Evolutionary conservation across 2,329 filamentous ascomycete genomes (phyloP), one percentile per base, ranked within the genome.

Genomic region (Triangularia setosa): DNA sequence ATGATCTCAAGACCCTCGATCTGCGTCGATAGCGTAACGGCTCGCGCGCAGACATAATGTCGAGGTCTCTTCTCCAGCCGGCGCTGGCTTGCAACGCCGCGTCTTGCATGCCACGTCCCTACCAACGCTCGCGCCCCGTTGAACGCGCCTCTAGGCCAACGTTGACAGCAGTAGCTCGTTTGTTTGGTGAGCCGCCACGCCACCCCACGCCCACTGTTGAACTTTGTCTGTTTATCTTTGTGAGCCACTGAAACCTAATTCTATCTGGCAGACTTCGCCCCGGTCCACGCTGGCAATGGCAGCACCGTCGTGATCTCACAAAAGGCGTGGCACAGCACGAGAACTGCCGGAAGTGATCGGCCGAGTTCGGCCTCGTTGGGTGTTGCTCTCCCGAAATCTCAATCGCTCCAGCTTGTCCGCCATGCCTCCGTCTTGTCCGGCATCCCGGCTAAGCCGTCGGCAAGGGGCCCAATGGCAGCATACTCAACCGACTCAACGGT

Each of bases 401-500:
- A 72, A 63, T 69, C 77, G 30, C 70, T 80, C 16, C 74, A 78
- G 58, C 71, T 79, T 35, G 74, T 79, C 61, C 79, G 77, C 27
- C 75, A 78, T 75, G 75, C 75, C 12, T 78, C 79, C 11, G 74
- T 76, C 57, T 62, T 75, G 56, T 71, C 72, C n/a, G 64, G 68
- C 44, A 67, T 71, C 14, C 70, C 73, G 3, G 21, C 62, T n/a
- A 58, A 59, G 58, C 52, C 64, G 18, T 62, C 71, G 6, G 53
- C 71, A 3, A 56, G 64, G 14, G 61, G 67, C 24, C 33, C 67
- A 8, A 57, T 63, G 8, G 70, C 72, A 21, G 66, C 73, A 11
- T 80, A 79, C 69, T 80, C 80, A 18, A 79, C 81, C 4, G 76
- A 79, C 67, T 78, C 79, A 9, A 77, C 80, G 2, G 74, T 76